Evolutionary conservation across 768 basidiomycete species (phyloP).

Genomic region (Rhizopogon vinicolor): DNA sequence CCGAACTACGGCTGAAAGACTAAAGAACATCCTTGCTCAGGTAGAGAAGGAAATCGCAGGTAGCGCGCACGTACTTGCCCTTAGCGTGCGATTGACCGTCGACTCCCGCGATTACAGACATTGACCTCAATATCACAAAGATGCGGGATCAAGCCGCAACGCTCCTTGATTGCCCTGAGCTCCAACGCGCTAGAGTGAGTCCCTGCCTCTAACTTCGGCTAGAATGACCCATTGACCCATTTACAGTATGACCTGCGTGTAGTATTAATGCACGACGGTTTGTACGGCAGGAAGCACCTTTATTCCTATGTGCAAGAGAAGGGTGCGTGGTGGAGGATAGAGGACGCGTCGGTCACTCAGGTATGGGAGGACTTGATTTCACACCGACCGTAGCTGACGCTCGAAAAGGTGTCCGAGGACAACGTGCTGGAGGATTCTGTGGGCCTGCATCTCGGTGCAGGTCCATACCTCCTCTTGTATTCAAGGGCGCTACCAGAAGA

Average conservation of each 20-base stretch:
- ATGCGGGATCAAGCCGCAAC: conserved; percentile 40
- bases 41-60: conserved; percentile 54
- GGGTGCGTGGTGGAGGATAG: conserved; percentile 77
- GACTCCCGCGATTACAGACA: conserved; percentile 32
- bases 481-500: conserved; percentile 30
- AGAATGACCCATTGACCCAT: not conserved
- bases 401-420: conserved; percentile 61
- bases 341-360: conserved; percentile 66
- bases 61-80: conserved; percentile 13
- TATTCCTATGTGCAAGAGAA: conserved; percentile 70
- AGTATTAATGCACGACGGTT: conserved; percentile 73
- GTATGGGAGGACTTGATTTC: conserved; percentile 25
- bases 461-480: conserved; percentile 78
- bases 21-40: conserved; percentile 47
- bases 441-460: conserved; percentile 71
- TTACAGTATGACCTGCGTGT: conserved; percentile 77
- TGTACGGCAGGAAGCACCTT: conserved; percentile 71
- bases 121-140: conserved; percentile 43
- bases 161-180: conserved; percentile 59
- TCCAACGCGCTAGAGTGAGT: conserved; percentile 56
- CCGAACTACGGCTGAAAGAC: conserved; percentile 39
- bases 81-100: conserved; percentile 3
- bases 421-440: conserved; percentile 61
- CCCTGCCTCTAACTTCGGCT: not conserved
- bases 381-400: not conserved